Evolutionary conservation across 1,284 basidiomycete species (phyloP).

Genomic region (Cryptococcus sp.): DNA sequence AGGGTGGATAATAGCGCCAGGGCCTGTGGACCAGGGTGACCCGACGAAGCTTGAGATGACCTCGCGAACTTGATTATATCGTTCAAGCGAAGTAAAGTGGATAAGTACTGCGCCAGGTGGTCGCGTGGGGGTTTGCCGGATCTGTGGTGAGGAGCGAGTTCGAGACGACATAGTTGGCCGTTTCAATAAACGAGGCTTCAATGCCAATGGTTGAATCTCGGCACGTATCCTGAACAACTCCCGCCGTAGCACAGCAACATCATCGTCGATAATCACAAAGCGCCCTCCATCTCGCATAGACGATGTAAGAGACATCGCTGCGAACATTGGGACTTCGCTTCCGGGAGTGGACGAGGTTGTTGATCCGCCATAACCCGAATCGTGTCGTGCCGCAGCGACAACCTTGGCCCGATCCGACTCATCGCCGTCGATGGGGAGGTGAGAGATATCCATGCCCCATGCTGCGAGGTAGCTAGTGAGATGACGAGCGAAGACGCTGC

Average conservation of each 20-base stretch:
- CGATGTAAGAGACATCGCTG: conserved; percentile 1
- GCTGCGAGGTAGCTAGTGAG: conserved; percentile 86
- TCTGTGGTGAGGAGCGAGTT: conserved; percentile 71
- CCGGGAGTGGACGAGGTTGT: conserved; percentile 13
- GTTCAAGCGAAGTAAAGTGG: conserved; percentile 85
- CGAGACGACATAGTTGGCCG: conserved; percentile 72
- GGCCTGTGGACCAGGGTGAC: conserved; percentile 27
- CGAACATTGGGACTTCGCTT: conserved; percentile 13
- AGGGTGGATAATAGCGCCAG: conserved; percentile 56
- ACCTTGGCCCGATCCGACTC: conserved; percentile 13
- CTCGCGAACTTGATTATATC: conserved; percentile 84
- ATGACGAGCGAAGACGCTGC: conserved; percentile 83
- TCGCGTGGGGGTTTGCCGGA: conserved; percentile 57
- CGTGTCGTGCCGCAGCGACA: conserved; percentile 26
- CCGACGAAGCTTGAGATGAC: conserved; percentile 70
- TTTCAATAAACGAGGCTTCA: conserved; percentile 57
- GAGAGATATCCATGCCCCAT: conserved; percentile 90
- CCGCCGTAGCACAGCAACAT: conserved; percentile 71
- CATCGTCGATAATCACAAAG: conserved; percentile 87
- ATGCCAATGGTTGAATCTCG: conserved; percentile 60
- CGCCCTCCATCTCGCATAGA: conserved; percentile 16
- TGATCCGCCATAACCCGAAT: conserved; percentile 29
- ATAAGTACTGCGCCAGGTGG: conserved; percentile 62
- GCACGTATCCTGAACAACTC: conserved; percentile 66
- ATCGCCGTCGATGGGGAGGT: conserved; percentile 62